Evolutionary conservation across 2,329 filamentous ascomycete species (phyloP).

Genomic region (Zopfia rhizophila): DNA sequence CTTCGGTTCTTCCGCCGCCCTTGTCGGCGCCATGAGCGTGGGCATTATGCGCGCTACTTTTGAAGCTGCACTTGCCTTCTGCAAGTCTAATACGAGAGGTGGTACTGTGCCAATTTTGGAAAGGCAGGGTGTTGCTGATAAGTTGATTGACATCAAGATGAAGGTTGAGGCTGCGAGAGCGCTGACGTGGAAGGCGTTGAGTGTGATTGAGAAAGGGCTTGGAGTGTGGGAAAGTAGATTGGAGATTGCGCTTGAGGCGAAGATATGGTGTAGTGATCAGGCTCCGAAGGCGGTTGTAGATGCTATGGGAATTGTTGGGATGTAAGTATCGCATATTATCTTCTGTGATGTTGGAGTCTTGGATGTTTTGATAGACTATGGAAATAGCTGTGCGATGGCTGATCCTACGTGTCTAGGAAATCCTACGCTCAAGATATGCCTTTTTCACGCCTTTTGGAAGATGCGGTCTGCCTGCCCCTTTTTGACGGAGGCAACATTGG

Average conservation of each 20-base stretch:
- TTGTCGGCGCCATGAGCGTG: conserved; percentile 66
- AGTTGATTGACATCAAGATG: conserved; percentile 65
- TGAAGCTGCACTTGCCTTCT: conserved; percentile 62
- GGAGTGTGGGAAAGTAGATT: conserved; percentile 53
- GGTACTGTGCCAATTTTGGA: conserved; percentile 59
- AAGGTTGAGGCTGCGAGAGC: conserved; percentile 61
- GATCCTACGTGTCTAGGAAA: conserved; percentile 30
- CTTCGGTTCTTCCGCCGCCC: conserved; percentile 59
- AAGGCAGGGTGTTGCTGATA: conserved; percentile 63
- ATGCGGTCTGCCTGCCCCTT: conserved; percentile 93
- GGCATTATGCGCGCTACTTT: conserved; percentile 66
- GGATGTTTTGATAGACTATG: not conserved
- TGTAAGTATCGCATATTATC: conserved; percentile 49
- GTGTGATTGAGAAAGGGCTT: conserved; percentile 55
- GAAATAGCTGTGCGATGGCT: not conserved
- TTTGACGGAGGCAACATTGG: conserved; percentile 68
- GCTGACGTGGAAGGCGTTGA: conserved; percentile 64
- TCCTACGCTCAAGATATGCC: conserved; percentile 56
- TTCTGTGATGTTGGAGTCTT: not conserved
- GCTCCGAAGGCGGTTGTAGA: conserved; percentile 61
- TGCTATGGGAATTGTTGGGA: conserved; percentile 63
- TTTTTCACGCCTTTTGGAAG: conserved; percentile 74
- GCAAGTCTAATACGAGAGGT: conserved; percentile 58
- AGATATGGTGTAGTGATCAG: conserved; percentile 63
- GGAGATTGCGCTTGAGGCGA: conserved; percentile 62